These are phyloP conservation scores for Medakamo hakoo DNA, from an alignment of 139 green algal genomes.

Conservation along the genomic window DNA sequence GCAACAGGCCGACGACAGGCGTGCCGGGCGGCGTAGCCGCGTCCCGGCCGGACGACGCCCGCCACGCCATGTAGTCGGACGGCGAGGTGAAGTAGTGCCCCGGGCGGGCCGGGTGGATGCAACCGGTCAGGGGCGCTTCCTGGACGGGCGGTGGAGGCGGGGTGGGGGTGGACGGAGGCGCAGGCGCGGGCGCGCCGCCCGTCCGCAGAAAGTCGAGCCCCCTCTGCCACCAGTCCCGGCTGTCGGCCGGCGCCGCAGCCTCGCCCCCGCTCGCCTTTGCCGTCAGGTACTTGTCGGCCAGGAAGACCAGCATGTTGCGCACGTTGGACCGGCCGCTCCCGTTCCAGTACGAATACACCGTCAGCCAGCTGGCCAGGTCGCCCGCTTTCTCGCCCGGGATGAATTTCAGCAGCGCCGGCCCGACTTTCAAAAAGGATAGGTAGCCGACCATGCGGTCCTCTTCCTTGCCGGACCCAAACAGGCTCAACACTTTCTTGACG, in stretches of 20 bases:
- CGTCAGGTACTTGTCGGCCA: constrained; percentile 52
- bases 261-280: too few relatives aligned
- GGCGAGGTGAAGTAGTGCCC: constrained; percentile 52
- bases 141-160: constrained; percentile 16
- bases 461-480: constrained; percentile 77
- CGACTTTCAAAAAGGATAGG: constrained; percentile 77
- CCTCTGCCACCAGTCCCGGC: too few relatives aligned
- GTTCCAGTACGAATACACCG: constrained; percentile 90
- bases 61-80: constrained; percentile 70
- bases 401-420: constrained; percentile 90
- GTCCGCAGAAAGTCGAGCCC: constrained; percentile 1
- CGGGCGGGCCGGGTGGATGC: constrained; percentile 65
- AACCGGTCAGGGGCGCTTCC: constrained; percentile 81
- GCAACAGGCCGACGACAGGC: constrained; percentile 71
- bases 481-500: constrained; percentile 79
- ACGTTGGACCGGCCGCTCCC: constrained; percentile 67
- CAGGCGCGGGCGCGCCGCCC: background rate
- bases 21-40: constrained; percentile 18
- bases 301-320: constrained; percentile 73
- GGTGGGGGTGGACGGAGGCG: constrained; percentile 1
- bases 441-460: constrained; percentile 93
- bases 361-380: constrained; percentile 90
- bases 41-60: constrained; percentile 24
- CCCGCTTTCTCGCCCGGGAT: constrained; percentile 73
- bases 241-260: too few relatives aligned